These are phyloP conservation scores for Starmerella floris DNA, from an alignment of 805 yeast species.

Conservation along the genomic window DNA sequence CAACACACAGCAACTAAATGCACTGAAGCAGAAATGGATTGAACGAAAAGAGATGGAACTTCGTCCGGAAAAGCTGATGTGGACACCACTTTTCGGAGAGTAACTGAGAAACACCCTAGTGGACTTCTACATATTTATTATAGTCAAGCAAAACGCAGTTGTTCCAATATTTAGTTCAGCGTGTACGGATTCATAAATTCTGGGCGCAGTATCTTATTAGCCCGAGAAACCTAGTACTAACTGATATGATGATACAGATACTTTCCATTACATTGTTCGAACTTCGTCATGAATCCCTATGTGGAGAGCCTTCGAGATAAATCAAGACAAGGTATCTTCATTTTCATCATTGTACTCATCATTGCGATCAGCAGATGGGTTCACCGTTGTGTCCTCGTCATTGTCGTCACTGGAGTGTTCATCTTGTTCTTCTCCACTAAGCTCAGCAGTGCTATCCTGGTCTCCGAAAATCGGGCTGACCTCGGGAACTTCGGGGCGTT, in stretches of 20 bases:
- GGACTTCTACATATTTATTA: too few species aligned
- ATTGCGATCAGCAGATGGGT: background rate
- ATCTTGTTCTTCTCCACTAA: background rate
- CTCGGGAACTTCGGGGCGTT: slow-evolving; percentile 5
- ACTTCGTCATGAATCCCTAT: too few species aligned
- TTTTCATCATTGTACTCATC: background rate
- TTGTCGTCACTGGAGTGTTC: background rate
- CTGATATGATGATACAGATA: too few species aligned
- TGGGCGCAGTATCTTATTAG: background rate
- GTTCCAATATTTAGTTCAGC: too few species aligned
- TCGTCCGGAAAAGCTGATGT: slow-evolving; percentile 6
- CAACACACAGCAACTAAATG: background rate
- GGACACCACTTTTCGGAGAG: slow-evolving; percentile 5
- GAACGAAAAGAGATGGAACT: background rate
- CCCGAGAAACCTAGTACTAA: too few species aligned
- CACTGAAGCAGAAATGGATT: slow-evolving; percentile 1
- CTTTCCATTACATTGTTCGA: too few species aligned
- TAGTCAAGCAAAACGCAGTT: background rate
- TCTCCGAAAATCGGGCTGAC: background rate
- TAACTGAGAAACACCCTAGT: too few species aligned
- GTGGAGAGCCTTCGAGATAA: too few species aligned
- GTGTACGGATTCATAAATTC: background rate
- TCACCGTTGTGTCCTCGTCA: background rate
- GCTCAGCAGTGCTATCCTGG: background rate
- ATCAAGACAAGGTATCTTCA: too few species aligned